Evolutionary conservation across 306 rosid species (phyloP).

Genomic region (Ammopiptanthus mongolicus): DNA sequence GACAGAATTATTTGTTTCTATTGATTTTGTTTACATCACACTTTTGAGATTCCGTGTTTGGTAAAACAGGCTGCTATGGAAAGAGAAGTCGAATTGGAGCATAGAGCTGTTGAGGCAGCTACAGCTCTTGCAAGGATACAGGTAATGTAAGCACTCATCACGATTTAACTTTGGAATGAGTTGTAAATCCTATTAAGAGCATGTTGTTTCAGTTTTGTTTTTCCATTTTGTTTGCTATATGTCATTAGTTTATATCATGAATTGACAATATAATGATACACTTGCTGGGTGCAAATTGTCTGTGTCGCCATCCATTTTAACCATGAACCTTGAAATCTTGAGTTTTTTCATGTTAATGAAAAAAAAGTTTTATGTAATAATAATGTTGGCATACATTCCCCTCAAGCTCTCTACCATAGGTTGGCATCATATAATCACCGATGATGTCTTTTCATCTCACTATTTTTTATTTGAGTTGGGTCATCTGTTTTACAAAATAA

Average conservation of each 20-base stretch:
- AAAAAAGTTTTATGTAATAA: neutral
- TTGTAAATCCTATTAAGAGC: neutral
- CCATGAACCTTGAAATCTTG: neutral
- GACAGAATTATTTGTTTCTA: slow-evolving; percentile 3
- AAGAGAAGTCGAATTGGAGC: slow-evolving; percentile 98
- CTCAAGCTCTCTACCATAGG: neutral
- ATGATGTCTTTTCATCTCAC: slow-evolving; percentile 6
- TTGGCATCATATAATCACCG: neutral
- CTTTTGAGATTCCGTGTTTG: slow-evolving; percentile 24
- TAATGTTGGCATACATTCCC: neutral
- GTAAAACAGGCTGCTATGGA: slow-evolving; percentile 81
- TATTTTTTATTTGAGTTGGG: neutral
- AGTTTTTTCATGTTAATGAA: neutral
- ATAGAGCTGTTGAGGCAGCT: slow-evolving; percentile 86
- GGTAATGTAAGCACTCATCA: slow-evolving; percentile 52
- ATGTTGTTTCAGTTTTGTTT: neutral
- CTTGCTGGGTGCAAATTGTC: neutral
- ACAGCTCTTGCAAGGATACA: slow-evolving; percentile 90
- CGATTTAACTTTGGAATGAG: slow-evolving; percentile 1
- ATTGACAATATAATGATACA: neutral
- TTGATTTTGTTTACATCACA: slow-evolving; percentile 2
- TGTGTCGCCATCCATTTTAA: neutral
- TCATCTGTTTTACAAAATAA: slow-evolving; percentile 10
- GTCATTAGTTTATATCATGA: neutral
- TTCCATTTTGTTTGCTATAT: neutral